Evolutionary conservation across 2,329 filamentous ascomycete genomes (phyloP), one percentile per base, ranked within the genome.

Genomic region (Zalaria sp.): DNA sequence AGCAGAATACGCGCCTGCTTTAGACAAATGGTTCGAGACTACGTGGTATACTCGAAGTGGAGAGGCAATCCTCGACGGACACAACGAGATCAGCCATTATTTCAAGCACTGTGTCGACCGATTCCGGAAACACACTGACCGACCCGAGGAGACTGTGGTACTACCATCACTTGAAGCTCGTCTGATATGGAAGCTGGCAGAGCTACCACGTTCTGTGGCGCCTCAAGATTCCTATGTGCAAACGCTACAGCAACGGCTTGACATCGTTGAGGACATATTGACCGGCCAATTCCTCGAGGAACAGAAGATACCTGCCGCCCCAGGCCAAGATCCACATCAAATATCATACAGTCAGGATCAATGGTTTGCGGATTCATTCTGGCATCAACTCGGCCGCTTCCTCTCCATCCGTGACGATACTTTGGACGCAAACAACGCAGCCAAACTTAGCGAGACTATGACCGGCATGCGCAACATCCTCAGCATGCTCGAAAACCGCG

Each of bases 401-500:
- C 69, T 84, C 27, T 75, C 78, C 34, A 65, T 78, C 18, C 73
- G 72, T 27, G 73, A 78, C 47, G 76, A 83, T 45, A 40, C 39
- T 10, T 35, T 31, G 5, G 43, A 36, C 4, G 40, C 42, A 18
- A 26, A 42, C 28, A 41, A 41, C n/a, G 40, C 40, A 8, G 34
- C 39, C 51, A 68, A 72, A 41, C 74, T 85, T 31, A 80, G 87
- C 41, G 72, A 77, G 26, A 73, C 76, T 1, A 65, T 94, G 27
- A 61, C 61, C 4, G 71, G 71, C 40, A 75, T 86, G 59, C 78
- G 85, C 28, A 72, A 72, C 43, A 69, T 89, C 25, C 70, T 94
- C 8, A 82, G 86, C 50, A 81, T 81, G 38, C 75, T 81, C 25
- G 88, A 95, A 63, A 91, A 89, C 53, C 78, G 88, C 41, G 87